phyloP scores from a whole-genome alignment of 768 basidiomycete species.

The Mycena vitilis region DNA sequence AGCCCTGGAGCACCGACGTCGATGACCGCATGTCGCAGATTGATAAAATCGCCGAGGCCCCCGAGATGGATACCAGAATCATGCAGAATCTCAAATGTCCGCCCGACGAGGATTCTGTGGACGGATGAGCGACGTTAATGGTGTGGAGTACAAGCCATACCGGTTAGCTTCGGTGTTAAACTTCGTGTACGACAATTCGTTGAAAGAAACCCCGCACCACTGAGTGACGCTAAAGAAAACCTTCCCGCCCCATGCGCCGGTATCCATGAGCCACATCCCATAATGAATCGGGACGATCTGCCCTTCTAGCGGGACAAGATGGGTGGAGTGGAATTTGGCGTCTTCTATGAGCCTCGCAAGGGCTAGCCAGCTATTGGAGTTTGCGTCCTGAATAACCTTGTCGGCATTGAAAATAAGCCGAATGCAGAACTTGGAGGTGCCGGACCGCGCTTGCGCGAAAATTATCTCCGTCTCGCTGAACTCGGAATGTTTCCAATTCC shows the following conservation, averaged over 20 bases:
- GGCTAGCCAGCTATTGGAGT: background rate
- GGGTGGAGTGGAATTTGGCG: slow-evolving; percentile 21
- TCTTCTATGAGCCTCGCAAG: background rate
- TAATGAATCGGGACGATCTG: slow-evolving; percentile 11
- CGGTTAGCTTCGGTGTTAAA: slow-evolving; percentile 15
- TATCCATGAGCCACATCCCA: slow-evolving; percentile 23
- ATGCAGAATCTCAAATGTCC: slow-evolving; percentile 17
- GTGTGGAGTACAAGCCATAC: background rate
- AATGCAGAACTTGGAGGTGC: slow-evolving; percentile 8
- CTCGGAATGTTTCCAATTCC: background rate
- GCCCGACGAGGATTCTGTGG: slow-evolving; percentile 13
- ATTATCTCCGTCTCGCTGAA: background rate
- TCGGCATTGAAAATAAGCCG: slow-evolving; percentile 6
- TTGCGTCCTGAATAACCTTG: background rate
- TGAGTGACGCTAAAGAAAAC: slow-evolving; percentile 18
- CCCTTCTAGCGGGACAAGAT: background rate
- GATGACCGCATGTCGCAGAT: slow-evolving; percentile 12
- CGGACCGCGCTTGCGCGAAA: background rate
- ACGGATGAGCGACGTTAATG: too few relatives aligned
- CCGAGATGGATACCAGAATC: slow-evolving; percentile 7
- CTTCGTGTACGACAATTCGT: background rate
- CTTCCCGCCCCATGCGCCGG: slow-evolving; percentile 18
- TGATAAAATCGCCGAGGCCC: background rate
- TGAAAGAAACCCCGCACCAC: slow-evolving; percentile 20
- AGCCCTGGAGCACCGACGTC: background rate